Evolutionary conservation across 2,329 filamentous ascomycete species (phyloP).

Genomic region (Drechslerella coelobrocha): DNA sequence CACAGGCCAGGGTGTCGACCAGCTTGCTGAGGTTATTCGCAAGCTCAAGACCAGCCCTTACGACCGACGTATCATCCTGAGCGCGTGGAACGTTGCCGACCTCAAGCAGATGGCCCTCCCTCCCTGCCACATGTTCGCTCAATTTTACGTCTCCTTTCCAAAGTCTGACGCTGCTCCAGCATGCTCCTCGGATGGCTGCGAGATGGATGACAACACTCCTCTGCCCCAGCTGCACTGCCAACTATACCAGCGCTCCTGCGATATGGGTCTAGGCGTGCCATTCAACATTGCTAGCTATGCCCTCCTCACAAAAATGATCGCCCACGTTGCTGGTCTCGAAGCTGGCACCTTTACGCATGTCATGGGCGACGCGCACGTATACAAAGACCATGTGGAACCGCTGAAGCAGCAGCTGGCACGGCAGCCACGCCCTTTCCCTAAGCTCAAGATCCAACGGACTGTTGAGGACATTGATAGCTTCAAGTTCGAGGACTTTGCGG

Average conservation of each 20-base stretch:
- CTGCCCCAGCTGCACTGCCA: constrained; percentile 76
- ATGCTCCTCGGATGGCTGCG: constrained; percentile 54
- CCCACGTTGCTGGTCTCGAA: constrained; percentile 80
- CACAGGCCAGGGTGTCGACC: constrained; percentile 85
- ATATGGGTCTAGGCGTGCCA: constrained; percentile 95
- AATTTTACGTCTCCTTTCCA: constrained; percentile 86
- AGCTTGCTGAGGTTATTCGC: constrained; percentile 85
- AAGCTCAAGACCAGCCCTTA: constrained; percentile 85
- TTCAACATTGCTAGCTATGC: constrained; percentile 98
- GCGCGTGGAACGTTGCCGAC: constrained; percentile 91
- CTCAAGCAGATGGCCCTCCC: constrained; percentile 87
- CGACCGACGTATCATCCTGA: constrained; percentile 86
- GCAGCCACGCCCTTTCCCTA: constrained; percentile 81
- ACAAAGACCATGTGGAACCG: constrained; percentile 89
- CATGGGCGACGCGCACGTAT: constrained; percentile 98
- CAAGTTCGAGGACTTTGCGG: constrained; percentile 83
- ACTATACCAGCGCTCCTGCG: constrained; percentile 90
- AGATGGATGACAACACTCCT: background rate
- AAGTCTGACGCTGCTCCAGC: constrained; percentile 27
- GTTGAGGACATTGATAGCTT: constrained; percentile 83
- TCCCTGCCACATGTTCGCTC: constrained; percentile 96
- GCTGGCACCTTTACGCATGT: constrained; percentile 90
- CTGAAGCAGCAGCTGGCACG: constrained; percentile 79
- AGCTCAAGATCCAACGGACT: constrained; percentile 73
- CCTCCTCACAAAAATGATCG: constrained; percentile 91